phyloP scores from a whole-genome alignment of 805 yeast genomes.

The Diddensiella santjacobensis region DNA sequence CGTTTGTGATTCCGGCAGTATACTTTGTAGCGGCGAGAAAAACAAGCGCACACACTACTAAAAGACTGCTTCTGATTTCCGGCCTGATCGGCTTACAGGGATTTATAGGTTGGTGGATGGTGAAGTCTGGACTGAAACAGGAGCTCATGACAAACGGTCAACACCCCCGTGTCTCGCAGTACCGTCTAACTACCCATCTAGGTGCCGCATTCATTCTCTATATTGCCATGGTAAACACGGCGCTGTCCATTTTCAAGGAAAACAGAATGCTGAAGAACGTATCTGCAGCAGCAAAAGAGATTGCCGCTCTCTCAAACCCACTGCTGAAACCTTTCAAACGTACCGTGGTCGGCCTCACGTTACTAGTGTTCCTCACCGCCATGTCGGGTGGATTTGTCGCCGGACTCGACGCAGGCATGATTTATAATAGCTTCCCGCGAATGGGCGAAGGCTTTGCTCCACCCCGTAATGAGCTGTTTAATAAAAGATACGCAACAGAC shows the following conservation, averaged over 20 bases:
- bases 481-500: constrained; percentile 70
- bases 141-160: constrained; percentile 70
- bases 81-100: constrained; percentile 88
- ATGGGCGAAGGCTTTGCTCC: constrained; percentile 84
- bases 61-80: constrained; percentile 66
- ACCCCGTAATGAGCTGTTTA: constrained; percentile 69
- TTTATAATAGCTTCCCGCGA: constrained; percentile 92
- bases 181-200: constrained; percentile 87
- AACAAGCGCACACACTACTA: constrained; percentile 64
- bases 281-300: constrained; percentile 46
- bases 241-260: constrained; percentile 76
- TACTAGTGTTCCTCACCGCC: constrained; percentile 79
- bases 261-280: constrained; percentile 66
- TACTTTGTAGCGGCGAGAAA: constrained; percentile 68
- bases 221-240: constrained; percentile 87
- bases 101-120: constrained; percentile 99
- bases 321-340: constrained; percentile 55
- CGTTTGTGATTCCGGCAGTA: constrained; percentile 78
- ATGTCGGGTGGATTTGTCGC: constrained; percentile 99
- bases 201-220: constrained; percentile 90
- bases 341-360: constrained; percentile 53
- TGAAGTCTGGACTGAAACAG: constrained; percentile 86
- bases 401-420: constrained; percentile 95
- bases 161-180: constrained; percentile 97
- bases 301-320: constrained; percentile 56